These are phyloP conservation scores for Candida insectalens DNA, from an alignment of 805 yeast genomes.

Conservation along the genomic window DNA sequence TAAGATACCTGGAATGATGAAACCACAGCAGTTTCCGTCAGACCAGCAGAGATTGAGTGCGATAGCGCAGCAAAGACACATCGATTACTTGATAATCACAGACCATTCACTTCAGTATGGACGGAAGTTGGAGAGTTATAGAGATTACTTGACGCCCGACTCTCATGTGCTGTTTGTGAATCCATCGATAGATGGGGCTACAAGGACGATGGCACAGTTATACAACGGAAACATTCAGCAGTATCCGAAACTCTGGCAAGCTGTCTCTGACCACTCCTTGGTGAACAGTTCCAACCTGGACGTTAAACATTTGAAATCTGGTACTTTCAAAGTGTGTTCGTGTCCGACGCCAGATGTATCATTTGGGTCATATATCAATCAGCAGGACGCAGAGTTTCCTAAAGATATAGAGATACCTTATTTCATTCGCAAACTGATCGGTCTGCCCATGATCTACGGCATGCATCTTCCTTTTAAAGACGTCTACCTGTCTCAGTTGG, in stretches of 20 bases:
- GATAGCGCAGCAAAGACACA: not conserved
- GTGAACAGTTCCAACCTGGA: conserved; percentile 10
- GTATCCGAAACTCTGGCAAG: conserved; percentile 16
- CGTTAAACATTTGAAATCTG: conserved; percentile 15
- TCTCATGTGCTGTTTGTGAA: conserved; percentile 18
- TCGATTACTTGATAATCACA: conserved; percentile 4
- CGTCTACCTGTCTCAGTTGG: conserved; percentile 12
- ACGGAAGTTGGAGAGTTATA: conserved; percentile 3
- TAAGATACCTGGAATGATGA: conserved; percentile 2
- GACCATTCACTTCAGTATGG: not conserved
- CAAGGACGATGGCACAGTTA: conserved; percentile 4
- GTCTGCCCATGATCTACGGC: conserved; percentile 10
- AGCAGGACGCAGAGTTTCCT: conserved; percentile 7
- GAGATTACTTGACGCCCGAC: conserved; percentile 6
- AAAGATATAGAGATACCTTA: conserved; percentile 9
- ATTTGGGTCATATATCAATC: not conserved
- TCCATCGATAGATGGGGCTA: conserved; percentile 13
- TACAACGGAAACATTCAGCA: conserved; percentile 1
- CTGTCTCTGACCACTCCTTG: conserved; percentile 12
- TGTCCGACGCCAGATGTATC: conserved; percentile 7
- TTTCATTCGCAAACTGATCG: conserved; percentile 6
- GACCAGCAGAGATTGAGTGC: not conserved
- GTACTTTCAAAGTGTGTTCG: conserved; percentile 14
- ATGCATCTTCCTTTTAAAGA: conserved; percentile 13
- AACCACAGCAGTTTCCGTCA: not conserved